Percentiles rank a stretch among this genome's conserved stretches.
These are phyloP conservation scores for Ustilago vetiveriae DNA, from an alignment of 1,284 basidiomycete genomes.

Conservation along the genomic window DNA sequence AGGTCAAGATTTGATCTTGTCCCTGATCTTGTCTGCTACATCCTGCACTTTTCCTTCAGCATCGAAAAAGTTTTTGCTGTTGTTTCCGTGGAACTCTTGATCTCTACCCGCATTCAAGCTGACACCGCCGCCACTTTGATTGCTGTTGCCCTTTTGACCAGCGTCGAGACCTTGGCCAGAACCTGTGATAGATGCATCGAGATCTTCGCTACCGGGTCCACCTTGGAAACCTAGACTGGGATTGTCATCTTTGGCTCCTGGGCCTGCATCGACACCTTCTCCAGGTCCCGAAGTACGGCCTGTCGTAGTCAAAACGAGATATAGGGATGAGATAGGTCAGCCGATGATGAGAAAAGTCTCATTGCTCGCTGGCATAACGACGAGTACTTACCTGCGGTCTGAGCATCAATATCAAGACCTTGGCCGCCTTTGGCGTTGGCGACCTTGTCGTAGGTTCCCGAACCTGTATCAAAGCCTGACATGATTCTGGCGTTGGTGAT, in stretches of 20 bases:
- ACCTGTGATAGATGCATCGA: constrained; percentile 7
- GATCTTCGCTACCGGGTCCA: constrained; percentile 13
- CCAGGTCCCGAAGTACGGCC: constrained; percentile 10
- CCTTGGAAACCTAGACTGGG: constrained; percentile 15
- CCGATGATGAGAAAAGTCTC: neutral
- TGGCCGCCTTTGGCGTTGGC: constrained; percentile 12
- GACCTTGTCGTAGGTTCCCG: constrained; percentile 15
- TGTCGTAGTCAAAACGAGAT: neutral
- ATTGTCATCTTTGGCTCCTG: constrained; percentile 10
- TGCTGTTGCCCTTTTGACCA: constrained; percentile 9
- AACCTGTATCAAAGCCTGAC: constrained; percentile 22
- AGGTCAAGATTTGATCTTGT: constrained; percentile 6
- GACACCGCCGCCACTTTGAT: constrained; percentile 15
- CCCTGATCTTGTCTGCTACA: constrained; percentile 1
- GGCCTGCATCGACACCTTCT: constrained; percentile 14
- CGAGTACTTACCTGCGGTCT: constrained; percentile 13
- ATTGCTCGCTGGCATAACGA: neutral
- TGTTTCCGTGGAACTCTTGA: constrained; percentile 14
- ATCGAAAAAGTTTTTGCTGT: constrained; percentile 15
- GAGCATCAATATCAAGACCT: constrained; percentile 19
- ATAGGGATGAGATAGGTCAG: neutral
- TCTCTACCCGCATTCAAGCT: constrained; percentile 17
- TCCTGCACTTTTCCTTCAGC: constrained; percentile 10
- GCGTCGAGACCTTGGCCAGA: constrained; percentile 18
- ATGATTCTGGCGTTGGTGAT: neutral